These are phyloP conservation scores for Hirsutella rhossiliensis DNA, from an alignment of 2,329 filamentous ascomycete genomes.

Conservation along the genomic window DNA sequence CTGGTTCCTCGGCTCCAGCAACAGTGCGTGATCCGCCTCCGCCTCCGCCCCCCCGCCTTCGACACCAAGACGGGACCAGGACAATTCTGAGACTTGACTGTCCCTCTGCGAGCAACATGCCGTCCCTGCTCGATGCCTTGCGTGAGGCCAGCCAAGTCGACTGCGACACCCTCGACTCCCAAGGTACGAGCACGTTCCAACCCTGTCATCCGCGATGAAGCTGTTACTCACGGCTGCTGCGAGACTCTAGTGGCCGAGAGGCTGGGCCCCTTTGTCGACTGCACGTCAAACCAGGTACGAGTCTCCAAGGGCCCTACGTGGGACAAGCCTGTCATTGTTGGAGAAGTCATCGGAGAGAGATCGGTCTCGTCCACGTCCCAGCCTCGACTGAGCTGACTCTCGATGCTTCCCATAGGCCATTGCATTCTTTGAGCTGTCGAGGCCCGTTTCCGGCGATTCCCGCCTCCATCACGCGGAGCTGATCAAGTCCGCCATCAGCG, in stretches of 20 bases:
- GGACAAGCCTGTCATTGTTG: not conserved
- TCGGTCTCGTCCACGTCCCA: not conserved
- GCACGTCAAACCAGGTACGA: not conserved
- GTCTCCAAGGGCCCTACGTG: too few species aligned
- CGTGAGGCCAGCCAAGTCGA: conserved; percentile 17
- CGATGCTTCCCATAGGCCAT: conserved; percentile 15
- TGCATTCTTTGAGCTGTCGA: conserved; percentile 18
- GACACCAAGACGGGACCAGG: not conserved
- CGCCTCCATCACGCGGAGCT: conserved; percentile 15
- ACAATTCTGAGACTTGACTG: too few species aligned
- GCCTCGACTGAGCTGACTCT: not conserved
- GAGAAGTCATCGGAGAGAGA: not conserved
- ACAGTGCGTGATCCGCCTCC: not conserved
- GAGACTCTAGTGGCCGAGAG: not conserved
- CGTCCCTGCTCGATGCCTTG: conserved; percentile 13
- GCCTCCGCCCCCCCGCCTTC: not conserved
- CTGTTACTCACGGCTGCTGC: not conserved
- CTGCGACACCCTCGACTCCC: conserved; percentile 23
- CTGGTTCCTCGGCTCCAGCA: too few species aligned
- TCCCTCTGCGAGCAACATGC: conserved; percentile 7
- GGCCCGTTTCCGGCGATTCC: conserved; percentile 7
- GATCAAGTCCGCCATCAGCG: conserved; percentile 13
- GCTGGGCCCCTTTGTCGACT: not conserved
- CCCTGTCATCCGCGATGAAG: too few species aligned
- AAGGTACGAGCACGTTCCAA: conserved; percentile 14